phyloP scores from a whole-genome alignment of 169 alveolate species.

The Toxoplasma gondii region DNA sequence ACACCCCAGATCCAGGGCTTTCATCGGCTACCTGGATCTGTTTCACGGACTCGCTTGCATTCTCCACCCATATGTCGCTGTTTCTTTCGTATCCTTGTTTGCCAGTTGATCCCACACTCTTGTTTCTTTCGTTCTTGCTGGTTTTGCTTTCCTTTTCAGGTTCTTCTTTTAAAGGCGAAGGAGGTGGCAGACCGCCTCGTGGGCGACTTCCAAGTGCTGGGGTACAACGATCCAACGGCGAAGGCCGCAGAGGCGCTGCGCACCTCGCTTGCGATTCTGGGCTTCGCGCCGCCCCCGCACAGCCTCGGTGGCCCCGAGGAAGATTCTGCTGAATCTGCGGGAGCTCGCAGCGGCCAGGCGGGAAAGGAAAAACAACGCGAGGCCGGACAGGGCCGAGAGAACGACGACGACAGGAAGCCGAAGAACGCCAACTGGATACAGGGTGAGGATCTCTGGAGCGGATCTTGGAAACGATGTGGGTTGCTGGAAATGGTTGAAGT shows the following conservation, averaged over 20 bases:
- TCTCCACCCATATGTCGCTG: no score
- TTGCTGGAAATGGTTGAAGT: no score
- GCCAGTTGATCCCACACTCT: no score
- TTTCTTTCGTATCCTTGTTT: no score
- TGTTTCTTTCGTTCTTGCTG: not conserved
- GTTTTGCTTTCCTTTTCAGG: not conserved
- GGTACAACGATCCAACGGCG: not conserved
- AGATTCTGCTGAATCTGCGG: not conserved
- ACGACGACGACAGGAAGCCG: conserved; percentile 5
- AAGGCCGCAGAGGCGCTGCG: conserved; percentile 25
- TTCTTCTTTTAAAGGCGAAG: conserved; percentile 17
- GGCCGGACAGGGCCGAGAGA: not conserved
- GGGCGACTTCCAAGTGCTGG: not conserved
- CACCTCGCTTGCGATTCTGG: conserved; percentile 3
- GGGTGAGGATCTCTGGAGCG: not conserved
- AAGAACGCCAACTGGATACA: conserved; percentile 24
- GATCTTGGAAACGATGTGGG: no score
- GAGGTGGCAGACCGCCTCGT: not conserved
- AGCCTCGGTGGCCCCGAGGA: not conserved
- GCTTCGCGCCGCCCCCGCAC: not conserved
- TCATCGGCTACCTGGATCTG: no score
- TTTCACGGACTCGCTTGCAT: no score
- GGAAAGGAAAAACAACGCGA: not conserved
- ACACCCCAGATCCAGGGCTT: no score
- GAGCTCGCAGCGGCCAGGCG: not conserved